These are phyloP conservation scores for Handroanthus guayacan DNA, from an alignment of 257 asterid genomes.

Conservation along the genomic window DNA sequence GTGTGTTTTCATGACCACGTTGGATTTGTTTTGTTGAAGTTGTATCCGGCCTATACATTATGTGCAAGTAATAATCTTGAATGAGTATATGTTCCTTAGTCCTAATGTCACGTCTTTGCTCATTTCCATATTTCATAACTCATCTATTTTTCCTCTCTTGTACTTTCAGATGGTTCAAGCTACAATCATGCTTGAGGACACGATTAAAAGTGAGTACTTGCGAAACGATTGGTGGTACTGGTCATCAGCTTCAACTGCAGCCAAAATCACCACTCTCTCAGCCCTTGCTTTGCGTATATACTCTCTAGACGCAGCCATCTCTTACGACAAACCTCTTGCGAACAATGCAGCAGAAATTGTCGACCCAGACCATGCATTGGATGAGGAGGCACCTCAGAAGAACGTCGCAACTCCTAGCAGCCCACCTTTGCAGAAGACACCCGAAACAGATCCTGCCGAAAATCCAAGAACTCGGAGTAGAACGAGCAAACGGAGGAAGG, in stretches of 20 bases:
- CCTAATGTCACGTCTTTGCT: neutral
- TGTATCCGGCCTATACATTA: neutral
- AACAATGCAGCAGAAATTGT: conserved; percentile 35
- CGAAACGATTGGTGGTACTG: conserved; percentile 90
- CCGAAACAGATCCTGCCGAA: conserved; percentile 62
- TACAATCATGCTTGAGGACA: conserved; percentile 69
- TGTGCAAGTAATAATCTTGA: neutral
- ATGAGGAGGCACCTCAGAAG: conserved; percentile 50
- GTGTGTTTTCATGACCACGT: neutral
- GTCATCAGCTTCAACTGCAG: conserved; percentile 93
- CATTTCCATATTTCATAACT: neutral
- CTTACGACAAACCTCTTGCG: conserved; percentile 63
- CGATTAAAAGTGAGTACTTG: conserved; percentile 70
- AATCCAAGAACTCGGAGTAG: conserved; percentile 78
- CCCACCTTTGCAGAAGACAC: conserved; percentile 55
- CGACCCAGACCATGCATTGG: conserved; percentile 47
- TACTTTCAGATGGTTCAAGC: conserved; percentile 89
- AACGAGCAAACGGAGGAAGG: conserved; percentile 73
- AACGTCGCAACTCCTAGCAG: conserved; percentile 48
- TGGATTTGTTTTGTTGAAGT: neutral
- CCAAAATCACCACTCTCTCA: conserved; percentile 74
- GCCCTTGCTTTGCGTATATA: conserved; percentile 84
- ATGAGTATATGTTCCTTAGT: neutral
- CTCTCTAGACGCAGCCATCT: conserved; percentile 81
- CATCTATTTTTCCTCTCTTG: neutral